Conservation (phyloP, 352 stramenopile species). For the Pythium monospermum region DNA sequence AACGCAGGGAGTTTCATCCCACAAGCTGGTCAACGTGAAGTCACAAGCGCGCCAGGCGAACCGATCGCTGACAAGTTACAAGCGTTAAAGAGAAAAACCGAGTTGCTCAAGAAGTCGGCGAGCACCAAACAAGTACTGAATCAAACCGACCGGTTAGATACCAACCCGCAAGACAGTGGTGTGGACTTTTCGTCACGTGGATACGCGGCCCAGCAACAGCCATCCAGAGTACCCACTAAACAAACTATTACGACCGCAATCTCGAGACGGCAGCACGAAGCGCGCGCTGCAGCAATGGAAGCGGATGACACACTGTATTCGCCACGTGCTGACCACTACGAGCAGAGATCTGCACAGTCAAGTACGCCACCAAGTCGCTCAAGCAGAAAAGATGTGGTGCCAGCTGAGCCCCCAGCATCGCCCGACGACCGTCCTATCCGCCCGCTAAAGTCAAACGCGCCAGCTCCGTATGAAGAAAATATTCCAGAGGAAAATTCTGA, state of each 20-base stretch:
- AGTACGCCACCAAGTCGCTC: no score
- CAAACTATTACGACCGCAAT: constrained; percentile 4
- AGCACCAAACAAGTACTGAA: constrained; percentile 31
- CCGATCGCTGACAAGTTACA: constrained; percentile 48
- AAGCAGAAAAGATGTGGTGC: no score
- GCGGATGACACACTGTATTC: no score
- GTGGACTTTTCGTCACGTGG: constrained; percentile 10
- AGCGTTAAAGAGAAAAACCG: constrained; percentile 56
- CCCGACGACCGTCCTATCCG: constrained; percentile 41
- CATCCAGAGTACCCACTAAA: background rate
- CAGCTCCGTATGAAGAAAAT: constrained; percentile 4
- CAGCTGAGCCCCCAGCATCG: background rate
- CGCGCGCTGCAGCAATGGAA: no score
- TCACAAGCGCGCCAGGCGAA: constrained; percentile 16
- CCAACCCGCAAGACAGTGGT: constrained; percentile 22
- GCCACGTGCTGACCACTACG: no score
- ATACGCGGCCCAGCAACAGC: constrained; percentile 14
- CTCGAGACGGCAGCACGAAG: background rate
- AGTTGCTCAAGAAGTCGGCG: constrained; percentile 37
- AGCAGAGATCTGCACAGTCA: no score
- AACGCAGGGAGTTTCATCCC: no score
- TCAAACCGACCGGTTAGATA: background rate
- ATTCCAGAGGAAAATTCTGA: constrained; percentile 2
- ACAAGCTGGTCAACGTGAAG: constrained; percentile 6
- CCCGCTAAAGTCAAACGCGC: constrained; percentile 12